Conservation (phyloP, 129 eudicot species). For the Chrysanthemum seticuspe region DNA sequence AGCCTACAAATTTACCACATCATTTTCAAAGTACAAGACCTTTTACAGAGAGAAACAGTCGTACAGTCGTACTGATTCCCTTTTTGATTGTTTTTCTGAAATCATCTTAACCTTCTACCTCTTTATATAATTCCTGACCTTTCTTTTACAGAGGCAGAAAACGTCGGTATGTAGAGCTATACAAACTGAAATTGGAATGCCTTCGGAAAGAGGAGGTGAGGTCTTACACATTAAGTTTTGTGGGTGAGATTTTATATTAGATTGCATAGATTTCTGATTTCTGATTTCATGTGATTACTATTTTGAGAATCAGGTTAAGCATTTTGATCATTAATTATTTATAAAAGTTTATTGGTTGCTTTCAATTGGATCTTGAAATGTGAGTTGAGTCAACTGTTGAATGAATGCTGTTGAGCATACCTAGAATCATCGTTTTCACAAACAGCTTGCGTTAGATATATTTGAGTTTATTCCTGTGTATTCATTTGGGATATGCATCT, state of each 20-base stretch:
- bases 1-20: not conserved
- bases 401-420: too few species aligned
- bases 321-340: not conserved
- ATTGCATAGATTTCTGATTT: not conserved
- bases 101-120: slow-evolving; percentile 12
- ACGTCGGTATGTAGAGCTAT: slow-evolving; percentile 73
- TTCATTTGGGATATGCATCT: too few species aligned
- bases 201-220: slow-evolving; percentile 84
- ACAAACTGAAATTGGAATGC: slow-evolving; percentile 78
- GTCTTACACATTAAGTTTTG: not conserved
- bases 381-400: too few species aligned
- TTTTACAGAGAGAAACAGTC: slow-evolving; percentile 13
- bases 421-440: too few species aligned
- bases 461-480: too few species aligned
- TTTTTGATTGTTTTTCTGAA: not conserved
- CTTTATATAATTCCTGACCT: slow-evolving; percentile 3
- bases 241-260: not conserved
- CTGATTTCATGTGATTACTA: not conserved
- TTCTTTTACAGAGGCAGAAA: slow-evolving; percentile 58
- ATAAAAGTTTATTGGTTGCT: too few species aligned
- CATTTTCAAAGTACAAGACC: slow-evolving; percentile 8
- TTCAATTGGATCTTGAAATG: too few species aligned
- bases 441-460: too few species aligned
- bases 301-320: not conserved
- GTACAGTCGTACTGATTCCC: not conserved